Evolutionary conservation across 225 moss, liverwort and hornwort genomes (phyloP), one percentile per base, ranked within the genome.

Genomic region (Bryum argenteum): DNA sequence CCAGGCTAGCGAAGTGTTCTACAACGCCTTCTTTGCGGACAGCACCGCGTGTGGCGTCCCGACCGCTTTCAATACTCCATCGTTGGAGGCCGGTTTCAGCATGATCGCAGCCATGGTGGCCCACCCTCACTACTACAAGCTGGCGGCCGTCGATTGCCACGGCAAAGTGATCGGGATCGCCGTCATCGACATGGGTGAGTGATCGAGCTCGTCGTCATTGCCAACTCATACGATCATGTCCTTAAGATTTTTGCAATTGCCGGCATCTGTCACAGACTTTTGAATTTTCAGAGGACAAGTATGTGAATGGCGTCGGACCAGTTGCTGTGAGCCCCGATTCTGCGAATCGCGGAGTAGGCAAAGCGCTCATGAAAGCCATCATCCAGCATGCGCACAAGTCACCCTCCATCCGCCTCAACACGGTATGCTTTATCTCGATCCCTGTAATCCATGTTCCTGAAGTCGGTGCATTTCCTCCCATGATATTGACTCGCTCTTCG

Each of bases 351-450:
- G 83, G 80, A 37, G 58, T 77, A 55, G 80, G 80, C 8, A 80
- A 80, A 52, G 23, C 70, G 22, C 61, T 83, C 7, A 53, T 57
- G 61, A 70, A 65, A 70, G 77, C 66, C 39, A 48, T 80, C 3
- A 62, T 83, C 6, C 70, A 83, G 65, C 74, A 77, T 22, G 83
- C 77, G 38, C 80, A 63, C 14, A 67, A 74, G 19, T 74, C 83
- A 9, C 58, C 74, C 8, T 83, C 83, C 73, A 83, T 83, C 70
- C 83, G 83, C 56, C 80, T 83, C 44, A 80, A 38, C 47, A 83
- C 83, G 62, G 77, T 83, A 74, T 75, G n/a, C 18, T 37, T 21
- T 8, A 42, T 55, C 26, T 12, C 28, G 41, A 60, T 61, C 40
- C 26, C 53, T 45, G 37, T 55, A 45, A 45, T 11, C 43, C 43